phyloP scores from a whole-genome alignment of 116 monocot genomes.

The Trichopus zeylanicus region DNA sequence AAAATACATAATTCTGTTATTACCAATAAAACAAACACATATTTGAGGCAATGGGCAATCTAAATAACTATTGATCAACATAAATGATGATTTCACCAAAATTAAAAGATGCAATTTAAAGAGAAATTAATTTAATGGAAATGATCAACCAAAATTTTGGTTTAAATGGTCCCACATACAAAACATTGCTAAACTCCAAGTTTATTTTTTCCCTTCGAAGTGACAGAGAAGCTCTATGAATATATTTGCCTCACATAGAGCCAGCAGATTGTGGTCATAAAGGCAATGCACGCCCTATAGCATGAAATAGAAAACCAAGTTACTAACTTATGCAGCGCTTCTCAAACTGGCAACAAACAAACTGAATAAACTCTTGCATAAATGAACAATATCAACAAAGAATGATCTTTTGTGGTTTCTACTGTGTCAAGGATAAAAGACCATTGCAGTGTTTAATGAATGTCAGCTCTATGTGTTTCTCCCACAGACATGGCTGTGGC shows the following conservation, averaged over 20 bases:
- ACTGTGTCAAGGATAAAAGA: background rate
- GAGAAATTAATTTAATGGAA: background rate
- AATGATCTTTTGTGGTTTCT: background rate
- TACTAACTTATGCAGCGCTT: background rate
- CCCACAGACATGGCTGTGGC: background rate
- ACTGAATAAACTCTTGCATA: background rate
- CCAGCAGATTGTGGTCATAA: slow-evolving; percentile 16
- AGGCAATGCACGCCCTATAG: slow-evolving; percentile 19
- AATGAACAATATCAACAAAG: background rate
- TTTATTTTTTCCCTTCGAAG: slow-evolving; percentile 7
- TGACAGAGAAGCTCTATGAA: slow-evolving; percentile 3
- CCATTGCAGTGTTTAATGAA: background rate
- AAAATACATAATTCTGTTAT: no score
- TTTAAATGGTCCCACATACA: background rate
- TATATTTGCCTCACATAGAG: background rate
- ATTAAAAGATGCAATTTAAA: background rate
- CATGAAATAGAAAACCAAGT: slow-evolving; percentile 9
- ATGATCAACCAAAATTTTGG: background rate
- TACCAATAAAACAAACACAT: no score
- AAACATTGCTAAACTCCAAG: background rate
- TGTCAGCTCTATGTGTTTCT: background rate
- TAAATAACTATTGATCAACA: no score
- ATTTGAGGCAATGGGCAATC: no score
- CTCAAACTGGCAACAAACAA: background rate
- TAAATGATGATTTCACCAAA: no score